Evolutionary conservation across 2,329 filamentous ascomycete species (phyloP), one percentile per base, ranked within the genome.

Genomic region (Fusarium subtropicale): DNA sequence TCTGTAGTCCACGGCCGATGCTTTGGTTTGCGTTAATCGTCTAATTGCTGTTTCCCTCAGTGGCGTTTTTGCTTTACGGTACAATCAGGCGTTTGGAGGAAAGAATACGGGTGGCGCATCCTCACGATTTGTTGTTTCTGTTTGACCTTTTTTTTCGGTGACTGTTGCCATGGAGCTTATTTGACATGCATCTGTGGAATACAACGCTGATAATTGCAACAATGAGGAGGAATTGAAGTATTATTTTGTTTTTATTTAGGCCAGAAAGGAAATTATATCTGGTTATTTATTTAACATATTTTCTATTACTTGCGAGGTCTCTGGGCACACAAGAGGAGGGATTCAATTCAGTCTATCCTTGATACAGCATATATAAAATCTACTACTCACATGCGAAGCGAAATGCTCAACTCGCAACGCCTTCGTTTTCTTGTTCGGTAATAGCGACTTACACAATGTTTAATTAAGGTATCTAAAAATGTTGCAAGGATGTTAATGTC

Each of bases 11-110:
- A 45, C 20, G 22, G 44, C 28, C n/a, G 30, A 44, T 20, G 15
- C 33, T 36, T 36, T 56, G 42, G 18, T 56, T 44, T 44, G 28
- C 42, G 47, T 46, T 42, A 16, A 42, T 5, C 39, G 46, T 11
- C 38, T 8, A 39, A 51, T 50, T 62, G 44, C 55, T 61, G 46
- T 63, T 39, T 22, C 44, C 30, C 53, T 46, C 28, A 58, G 45
- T 55, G 68, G 66, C 66, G 69, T 73, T 68, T n/a, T 60, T 66
- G 54, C 68, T 48, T 64, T 63, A 39, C 31, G 68, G 66, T 71
- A 58, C 61, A 62, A 56, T 58, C 41, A 52, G 71, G 72, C 68
- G 72, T 74, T 74, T 63, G 38, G 53, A 48, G 38, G 67, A 66
- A 64, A 52, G 20, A 30, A 58, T 60, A 42, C 48, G 47, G 46